phyloP scores from a whole-genome alignment of 768 basidiomycete species.

The Tremella fuciformis region DNA sequence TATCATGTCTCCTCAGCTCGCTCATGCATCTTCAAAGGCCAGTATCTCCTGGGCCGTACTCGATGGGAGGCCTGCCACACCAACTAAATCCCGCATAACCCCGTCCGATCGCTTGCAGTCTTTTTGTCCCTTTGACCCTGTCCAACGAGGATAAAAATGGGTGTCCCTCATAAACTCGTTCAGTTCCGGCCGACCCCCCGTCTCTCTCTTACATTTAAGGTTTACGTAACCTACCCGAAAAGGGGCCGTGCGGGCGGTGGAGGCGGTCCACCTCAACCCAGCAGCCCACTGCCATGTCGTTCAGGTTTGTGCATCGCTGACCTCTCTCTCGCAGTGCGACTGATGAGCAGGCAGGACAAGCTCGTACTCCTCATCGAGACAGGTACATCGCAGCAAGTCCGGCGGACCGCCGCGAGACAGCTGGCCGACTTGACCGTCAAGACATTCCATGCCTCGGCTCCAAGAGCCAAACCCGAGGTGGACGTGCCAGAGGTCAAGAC shows the following conservation, averaged over 20 bases:
- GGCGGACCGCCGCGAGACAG: constrained; percentile 94
- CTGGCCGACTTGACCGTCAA: constrained; percentile 86
- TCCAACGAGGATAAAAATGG: constrained; percentile 5
- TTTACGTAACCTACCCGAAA: too few relatives aligned
- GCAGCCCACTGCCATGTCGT: constrained; percentile 2
- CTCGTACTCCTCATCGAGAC: constrained; percentile 93
- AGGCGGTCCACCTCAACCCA: constrained; percentile 10
- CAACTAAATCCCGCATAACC: too few relatives aligned
- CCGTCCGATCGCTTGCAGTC: too few relatives aligned
- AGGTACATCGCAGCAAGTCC: constrained; percentile 82
- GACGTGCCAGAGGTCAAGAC: constrained; percentile 2
- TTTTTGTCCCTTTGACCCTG: constrained; percentile 3
- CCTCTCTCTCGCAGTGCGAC: not conserved
- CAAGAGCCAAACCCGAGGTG: constrained; percentile 8
- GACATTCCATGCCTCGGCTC: constrained; percentile 60
- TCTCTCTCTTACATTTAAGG: too few relatives aligned
- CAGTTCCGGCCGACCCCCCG: too few relatives aligned
- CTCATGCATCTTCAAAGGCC: too few relatives aligned
- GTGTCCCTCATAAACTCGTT: too few relatives aligned
- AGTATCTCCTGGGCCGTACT: too few relatives aligned
- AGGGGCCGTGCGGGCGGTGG: constrained; percentile 5
- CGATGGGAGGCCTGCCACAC: too few relatives aligned
- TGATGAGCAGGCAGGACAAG: constrained; percentile 77
- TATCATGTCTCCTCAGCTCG: too few relatives aligned
- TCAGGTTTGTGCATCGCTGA: constrained; percentile 6